phyloP scores from a whole-genome alignment of 192 early-diverging fungal species.

The Dimargaris verticillata region DNA sequence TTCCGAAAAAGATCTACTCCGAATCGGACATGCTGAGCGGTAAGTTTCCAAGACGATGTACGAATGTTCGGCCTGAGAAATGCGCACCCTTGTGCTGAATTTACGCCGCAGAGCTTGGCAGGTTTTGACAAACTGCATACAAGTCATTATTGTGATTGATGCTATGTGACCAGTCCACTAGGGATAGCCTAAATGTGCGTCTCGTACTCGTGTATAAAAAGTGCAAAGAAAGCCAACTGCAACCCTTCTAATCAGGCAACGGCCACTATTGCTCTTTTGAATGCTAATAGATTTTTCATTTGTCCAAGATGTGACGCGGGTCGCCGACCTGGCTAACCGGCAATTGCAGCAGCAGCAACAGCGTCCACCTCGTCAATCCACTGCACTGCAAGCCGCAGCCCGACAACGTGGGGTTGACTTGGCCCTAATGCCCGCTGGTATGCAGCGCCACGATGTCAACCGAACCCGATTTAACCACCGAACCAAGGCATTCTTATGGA shows the following conservation, averaged over 20 bases:
- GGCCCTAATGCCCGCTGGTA: slow-evolving; percentile 31
- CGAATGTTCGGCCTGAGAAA: not conserved
- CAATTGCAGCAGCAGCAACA: slow-evolving; percentile 1
- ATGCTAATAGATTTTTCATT: slow-evolving; percentile 38
- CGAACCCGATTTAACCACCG: slow-evolving; percentile 31
- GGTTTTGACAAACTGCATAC: too few species aligned
- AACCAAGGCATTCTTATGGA: slow-evolving; percentile 15
- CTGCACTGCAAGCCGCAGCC: slow-evolving; percentile 11
- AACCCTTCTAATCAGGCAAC: too few species aligned
- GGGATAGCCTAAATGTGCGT: too few species aligned
- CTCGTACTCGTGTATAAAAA: too few species aligned
- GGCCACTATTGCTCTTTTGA: not conserved
- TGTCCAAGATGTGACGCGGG: slow-evolving; percentile 43
- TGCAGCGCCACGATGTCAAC: slow-evolving; percentile 38
- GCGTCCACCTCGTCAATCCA: too few species aligned
- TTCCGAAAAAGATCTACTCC: slow-evolving; percentile 38
- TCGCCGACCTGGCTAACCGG: slow-evolving; percentile 30
- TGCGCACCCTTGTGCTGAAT: too few species aligned
- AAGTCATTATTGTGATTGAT: too few species aligned
- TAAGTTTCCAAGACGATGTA: slow-evolving; percentile 11
- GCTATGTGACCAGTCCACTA: too few species aligned
- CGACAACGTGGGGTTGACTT: slow-evolving; percentile 21
- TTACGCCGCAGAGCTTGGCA: too few species aligned
- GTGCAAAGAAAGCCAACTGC: too few species aligned
- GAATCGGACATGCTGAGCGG: slow-evolving; percentile 53